Conservation (phyloP, 192 early-diverging fungal species). For the Dispira parvispora region DNA sequence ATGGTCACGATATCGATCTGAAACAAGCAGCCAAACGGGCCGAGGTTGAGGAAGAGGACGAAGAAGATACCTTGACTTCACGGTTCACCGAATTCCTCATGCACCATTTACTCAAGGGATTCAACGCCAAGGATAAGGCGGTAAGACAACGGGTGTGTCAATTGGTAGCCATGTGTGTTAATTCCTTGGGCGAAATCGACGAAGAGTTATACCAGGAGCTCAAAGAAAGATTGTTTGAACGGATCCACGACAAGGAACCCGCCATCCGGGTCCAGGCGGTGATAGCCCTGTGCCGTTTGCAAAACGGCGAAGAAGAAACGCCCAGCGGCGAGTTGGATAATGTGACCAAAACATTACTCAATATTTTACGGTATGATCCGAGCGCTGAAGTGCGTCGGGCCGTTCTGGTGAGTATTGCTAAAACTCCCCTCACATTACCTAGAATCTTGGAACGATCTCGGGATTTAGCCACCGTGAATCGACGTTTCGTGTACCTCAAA, state of each 20-base stretch:
- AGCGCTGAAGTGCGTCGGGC: slow-evolving; percentile 71
- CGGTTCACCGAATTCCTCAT: slow-evolving; percentile 57
- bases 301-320: slow-evolving; percentile 35
- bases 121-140: slow-evolving; percentile 61
- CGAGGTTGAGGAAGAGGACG: slow-evolving; percentile 18
- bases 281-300: slow-evolving; percentile 56
- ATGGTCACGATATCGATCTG: slow-evolving; percentile 40
- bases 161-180: slow-evolving; percentile 53
- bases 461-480: slow-evolving; percentile 58
- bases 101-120: slow-evolving; percentile 50
- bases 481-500: slow-evolving; percentile 51
- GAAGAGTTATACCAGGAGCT: slow-evolving; percentile 60
- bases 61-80: slow-evolving; percentile 34
- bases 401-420: slow-evolving; percentile 57
- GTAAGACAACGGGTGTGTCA: slow-evolving; percentile 63
- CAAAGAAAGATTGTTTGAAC: slow-evolving; percentile 43
- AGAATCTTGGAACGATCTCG: slow-evolving; percentile 56
- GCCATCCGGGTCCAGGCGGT: slow-evolving; percentile 62
- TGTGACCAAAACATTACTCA: slow-evolving; percentile 42
- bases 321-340: slow-evolving; percentile 26
- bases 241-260: slow-evolving; percentile 66
- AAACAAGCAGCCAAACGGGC: slow-evolving; percentile 9
- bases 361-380: slow-evolving; percentile 53
- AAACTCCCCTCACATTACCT: slow-evolving; percentile 39
- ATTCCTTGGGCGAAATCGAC: slow-evolving; percentile 58